These are phyloP conservation scores for Amborella trichopoda DNA, from an alignment of 164 flowering plant genomes.

Conservation along the genomic window DNA sequence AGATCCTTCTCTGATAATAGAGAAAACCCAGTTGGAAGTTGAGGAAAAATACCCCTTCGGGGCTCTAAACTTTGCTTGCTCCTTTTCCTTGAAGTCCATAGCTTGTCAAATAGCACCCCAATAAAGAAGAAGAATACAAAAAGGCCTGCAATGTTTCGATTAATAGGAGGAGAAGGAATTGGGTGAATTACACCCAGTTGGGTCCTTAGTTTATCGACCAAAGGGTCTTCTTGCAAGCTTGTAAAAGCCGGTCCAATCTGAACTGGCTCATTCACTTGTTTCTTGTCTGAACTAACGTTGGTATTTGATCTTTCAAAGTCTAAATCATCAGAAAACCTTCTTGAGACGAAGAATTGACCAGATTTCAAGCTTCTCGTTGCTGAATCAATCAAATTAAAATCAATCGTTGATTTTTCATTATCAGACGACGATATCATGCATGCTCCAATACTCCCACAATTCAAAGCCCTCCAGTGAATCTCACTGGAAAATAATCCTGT, in stretches of 20 bases:
- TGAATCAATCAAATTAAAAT: constrained; percentile 16
- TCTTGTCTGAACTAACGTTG: too few relatives aligned
- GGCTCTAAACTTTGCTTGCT: constrained; percentile 16
- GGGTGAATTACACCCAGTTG: constrained; percentile 92
- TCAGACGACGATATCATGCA: constrained; percentile 9
- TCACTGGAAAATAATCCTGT: constrained; percentile 2
- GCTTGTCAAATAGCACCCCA: constrained; percentile 82
- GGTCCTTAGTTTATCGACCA: constrained; percentile 81
- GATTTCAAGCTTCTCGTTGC: constrained; percentile 23
- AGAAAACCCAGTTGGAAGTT: constrained; percentile 72
- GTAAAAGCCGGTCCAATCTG: constrained; percentile 41
- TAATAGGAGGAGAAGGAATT: constrained; percentile 75
- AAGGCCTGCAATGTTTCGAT: constrained; percentile 44
- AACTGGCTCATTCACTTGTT: too few relatives aligned
- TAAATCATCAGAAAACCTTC: constrained; percentile 33
- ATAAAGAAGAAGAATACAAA: constrained; percentile 89
- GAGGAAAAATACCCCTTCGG: constrained; percentile 51
- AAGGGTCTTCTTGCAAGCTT: constrained; percentile 59
- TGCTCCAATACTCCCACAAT: constrained; percentile 6
- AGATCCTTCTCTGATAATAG: constrained; percentile 75
- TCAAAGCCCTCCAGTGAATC: constrained; percentile 3
- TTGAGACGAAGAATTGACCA: constrained; percentile 15
- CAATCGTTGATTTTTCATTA: constrained; percentile 12
- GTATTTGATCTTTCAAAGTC: constrained; percentile 17
- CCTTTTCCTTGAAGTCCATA: constrained; percentile 71